These are phyloP conservation scores for Scytalidium lignicola DNA, from an alignment of 2,329 filamentous ascomycete species.

Conservation along the genomic window DNA sequence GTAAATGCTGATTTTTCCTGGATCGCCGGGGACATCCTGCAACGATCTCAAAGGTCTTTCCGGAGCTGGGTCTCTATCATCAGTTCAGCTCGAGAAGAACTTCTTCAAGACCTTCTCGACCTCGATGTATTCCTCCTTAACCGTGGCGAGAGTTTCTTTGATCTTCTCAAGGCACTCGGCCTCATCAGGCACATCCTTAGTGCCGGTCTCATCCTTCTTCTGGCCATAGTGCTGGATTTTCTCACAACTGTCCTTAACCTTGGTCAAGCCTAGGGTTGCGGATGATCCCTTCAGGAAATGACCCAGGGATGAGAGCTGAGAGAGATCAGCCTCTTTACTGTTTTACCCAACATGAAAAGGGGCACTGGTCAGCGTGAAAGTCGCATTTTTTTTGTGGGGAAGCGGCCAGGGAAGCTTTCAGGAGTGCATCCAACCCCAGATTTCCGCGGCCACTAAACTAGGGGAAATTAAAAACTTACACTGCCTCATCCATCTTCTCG, in stretches of 20 bases:
- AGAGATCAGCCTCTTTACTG: constrained; percentile 64
- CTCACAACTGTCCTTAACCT: constrained; percentile 90
- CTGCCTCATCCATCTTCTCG: constrained; percentile 69
- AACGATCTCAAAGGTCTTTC: not conserved
- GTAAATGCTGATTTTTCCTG: too few relatives aligned
- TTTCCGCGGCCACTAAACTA: not conserved
- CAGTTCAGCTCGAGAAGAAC: constrained; percentile 22
- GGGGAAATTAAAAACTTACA: constrained; percentile 60
- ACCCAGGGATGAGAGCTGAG: constrained; percentile 74
- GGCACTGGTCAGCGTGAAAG: constrained; percentile 3
- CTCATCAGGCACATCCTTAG: constrained; percentile 58
- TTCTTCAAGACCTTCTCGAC: constrained; percentile 64
- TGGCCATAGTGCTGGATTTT: constrained; percentile 93
- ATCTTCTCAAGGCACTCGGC: constrained; percentile 66
- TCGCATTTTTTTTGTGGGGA: not conserved
- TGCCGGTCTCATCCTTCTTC: constrained; percentile 72
- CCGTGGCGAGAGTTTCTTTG: constrained; percentile 60
- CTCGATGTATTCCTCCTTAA: constrained; percentile 72
- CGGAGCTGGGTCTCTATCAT: not conserved
- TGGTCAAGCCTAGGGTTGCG: constrained; percentile 83
- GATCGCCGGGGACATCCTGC: not conserved
- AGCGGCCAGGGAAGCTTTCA: not conserved
- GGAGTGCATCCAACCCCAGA: not conserved
- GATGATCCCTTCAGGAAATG: constrained; percentile 98
- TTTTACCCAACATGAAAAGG: constrained; percentile 5